These are phyloP conservation scores for Paratinospora sagittata DNA, from an alignment of 164 flowering plant genomes.

Conservation along the genomic window DNA sequence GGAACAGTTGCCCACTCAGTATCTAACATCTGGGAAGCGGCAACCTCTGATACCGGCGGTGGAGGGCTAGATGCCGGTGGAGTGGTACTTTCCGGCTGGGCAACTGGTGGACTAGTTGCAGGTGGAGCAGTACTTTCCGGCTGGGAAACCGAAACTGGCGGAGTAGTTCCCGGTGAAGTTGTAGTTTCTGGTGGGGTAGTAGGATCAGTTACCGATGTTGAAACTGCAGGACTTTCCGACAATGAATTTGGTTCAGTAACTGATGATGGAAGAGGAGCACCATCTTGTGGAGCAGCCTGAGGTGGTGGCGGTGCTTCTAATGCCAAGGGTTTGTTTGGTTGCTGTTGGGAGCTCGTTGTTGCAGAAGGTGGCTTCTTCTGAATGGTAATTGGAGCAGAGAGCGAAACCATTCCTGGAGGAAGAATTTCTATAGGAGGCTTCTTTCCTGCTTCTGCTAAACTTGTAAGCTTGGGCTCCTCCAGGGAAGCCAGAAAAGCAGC, in stretches of 20 bases:
- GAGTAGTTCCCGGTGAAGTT: slow-evolving; percentile 12
- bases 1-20: slow-evolving; percentile 14
- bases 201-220: slow-evolving; percentile 13
- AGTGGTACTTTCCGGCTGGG: slow-evolving; percentile 6
- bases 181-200: slow-evolving; percentile 1
- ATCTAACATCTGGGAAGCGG: slow-evolving; percentile 11
- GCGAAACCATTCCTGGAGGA: slow-evolving; percentile 91
- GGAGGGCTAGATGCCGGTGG: slow-evolving; percentile 4
- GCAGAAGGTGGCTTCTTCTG: slow-evolving; percentile 45
- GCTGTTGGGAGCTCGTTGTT: slow-evolving; percentile 36
- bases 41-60: slow-evolving; percentile 9
- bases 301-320: slow-evolving; percentile 60
- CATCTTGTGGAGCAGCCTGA: slow-evolving; percentile 16
- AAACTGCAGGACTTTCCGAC: slow-evolving; percentile 12
- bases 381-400: slow-evolving; percentile 46
- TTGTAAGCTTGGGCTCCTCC: slow-evolving; percentile 85
- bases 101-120: slow-evolving; percentile 2
- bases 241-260: slow-evolving; percentile 7
- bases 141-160: background rate
- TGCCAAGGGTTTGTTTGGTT: slow-evolving; percentile 52
- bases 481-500: slow-evolving; percentile 86
- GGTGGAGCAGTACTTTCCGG: slow-evolving; percentile 9
- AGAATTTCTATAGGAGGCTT: slow-evolving; percentile 90
- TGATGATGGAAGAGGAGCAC: slow-evolving; percentile 17
- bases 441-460: slow-evolving; percentile 78